Evolutionary conservation across 1,139 yeast genomes (phyloP).

Genomic region (Taphrina pruni): DNA sequence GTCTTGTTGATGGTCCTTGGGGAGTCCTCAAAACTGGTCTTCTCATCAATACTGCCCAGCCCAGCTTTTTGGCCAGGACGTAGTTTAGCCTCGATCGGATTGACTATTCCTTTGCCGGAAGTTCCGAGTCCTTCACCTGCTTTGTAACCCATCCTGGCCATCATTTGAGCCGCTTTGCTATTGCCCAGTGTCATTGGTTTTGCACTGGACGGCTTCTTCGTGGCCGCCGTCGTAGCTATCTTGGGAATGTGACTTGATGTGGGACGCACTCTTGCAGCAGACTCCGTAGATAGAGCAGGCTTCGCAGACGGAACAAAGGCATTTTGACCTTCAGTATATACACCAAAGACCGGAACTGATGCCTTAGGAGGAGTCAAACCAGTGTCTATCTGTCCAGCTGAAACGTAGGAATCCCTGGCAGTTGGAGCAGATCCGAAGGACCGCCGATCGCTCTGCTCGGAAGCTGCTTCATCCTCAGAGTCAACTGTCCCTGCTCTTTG

Average conservation of each 20-base stretch:
- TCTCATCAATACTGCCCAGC: constrained; percentile 65
- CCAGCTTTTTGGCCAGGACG: constrained; percentile 70
- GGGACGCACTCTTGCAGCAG: neutral
- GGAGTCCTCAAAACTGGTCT: constrained; percentile 47
- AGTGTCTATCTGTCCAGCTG: neutral
- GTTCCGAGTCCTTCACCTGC: constrained; percentile 84
- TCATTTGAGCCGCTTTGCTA: constrained; percentile 83
- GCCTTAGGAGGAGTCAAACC: constrained; percentile 1
- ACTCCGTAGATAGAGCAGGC: constrained; percentile 4
- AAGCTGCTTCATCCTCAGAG: constrained; percentile 27
- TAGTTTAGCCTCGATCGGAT: constrained; percentile 73
- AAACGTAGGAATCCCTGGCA: neutral
- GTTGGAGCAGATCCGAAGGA: neutral
- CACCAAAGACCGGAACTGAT: constrained; percentile 10
- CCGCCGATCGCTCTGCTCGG: constrained; percentile 20
- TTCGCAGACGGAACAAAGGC: constrained; percentile 12
- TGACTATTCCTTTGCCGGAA: constrained; percentile 70
- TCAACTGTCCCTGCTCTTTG: constrained; percentile 32
- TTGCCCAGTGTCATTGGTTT: constrained; percentile 53
- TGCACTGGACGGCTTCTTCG: neutral
- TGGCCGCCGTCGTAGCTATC: neutral
- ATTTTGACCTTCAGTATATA: neutral
- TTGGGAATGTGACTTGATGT: neutral
- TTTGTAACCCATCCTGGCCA: constrained; percentile 85
- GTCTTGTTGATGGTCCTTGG: constrained; percentile 41